Percentiles rank a stretch among this genome's conserved stretches.
Evolutionary conservation across 2,329 filamentous ascomycete genomes (phyloP).

Genomic region (Byssoonygena ceratinophila): DNA sequence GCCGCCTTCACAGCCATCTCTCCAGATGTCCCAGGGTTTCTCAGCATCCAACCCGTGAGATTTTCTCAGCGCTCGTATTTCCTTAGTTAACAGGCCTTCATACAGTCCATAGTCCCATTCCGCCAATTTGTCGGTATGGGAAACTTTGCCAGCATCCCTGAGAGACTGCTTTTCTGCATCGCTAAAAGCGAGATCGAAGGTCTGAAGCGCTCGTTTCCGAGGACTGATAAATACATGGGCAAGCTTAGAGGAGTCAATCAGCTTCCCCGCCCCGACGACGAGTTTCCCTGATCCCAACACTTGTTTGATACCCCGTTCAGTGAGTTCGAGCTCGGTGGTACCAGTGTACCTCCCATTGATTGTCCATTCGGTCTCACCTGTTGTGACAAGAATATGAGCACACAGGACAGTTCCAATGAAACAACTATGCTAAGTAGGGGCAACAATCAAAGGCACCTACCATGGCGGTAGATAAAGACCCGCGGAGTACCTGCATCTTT

Average conservation of each 20-base stretch:
- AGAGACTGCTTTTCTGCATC: constrained; percentile 21
- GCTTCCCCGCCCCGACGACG: constrained; percentile 42
- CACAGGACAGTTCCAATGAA: neutral
- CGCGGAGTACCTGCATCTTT: constrained; percentile 31
- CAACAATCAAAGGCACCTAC: constrained; percentile 20
- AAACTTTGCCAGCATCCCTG: constrained; percentile 27
- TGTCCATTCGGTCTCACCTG: constrained; percentile 40
- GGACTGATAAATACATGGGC: constrained; percentile 44
- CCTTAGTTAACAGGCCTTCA: constrained; percentile 45
- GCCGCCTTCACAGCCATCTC: constrained; percentile 48
- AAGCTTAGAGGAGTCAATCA: constrained; percentile 43
- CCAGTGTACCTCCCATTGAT: constrained; percentile 40
- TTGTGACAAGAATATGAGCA: neutral
- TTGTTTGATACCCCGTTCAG: constrained; percentile 34
- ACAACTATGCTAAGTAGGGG: constrained; percentile 13
- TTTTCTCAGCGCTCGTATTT: constrained; percentile 42
- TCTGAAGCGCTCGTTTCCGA: constrained; percentile 39
- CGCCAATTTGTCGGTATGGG: constrained; percentile 42
- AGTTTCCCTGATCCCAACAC: constrained; percentile 36
- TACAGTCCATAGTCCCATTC: constrained; percentile 57
- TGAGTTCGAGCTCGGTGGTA: constrained; percentile 37
- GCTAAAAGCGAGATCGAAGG: constrained; percentile 39
- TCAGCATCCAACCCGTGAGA: constrained; percentile 36
- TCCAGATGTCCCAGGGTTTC: constrained; percentile 38
- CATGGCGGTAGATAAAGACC: constrained; percentile 33